These are phyloP conservation scores for Aspergillus nanangensis DNA, from an alignment of 495 filamentous ascomycete genomes.

Conservation along the genomic window DNA sequence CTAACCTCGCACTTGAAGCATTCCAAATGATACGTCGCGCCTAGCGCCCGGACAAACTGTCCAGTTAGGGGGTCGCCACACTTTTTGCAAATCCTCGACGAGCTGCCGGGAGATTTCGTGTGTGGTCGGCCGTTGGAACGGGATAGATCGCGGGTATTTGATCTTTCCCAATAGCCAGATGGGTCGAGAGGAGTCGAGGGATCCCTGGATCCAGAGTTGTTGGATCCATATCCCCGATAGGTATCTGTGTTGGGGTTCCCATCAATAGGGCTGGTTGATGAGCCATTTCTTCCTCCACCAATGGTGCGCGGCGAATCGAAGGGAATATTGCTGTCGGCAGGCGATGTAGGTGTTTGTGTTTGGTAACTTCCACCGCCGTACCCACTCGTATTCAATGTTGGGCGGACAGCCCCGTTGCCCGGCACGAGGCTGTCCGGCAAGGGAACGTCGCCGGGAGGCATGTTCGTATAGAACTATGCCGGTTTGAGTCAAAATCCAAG, in stretches of 20 bases:
- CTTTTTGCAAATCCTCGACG: slow-evolving; percentile 72
- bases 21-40: slow-evolving; percentile 91
- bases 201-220: slow-evolving; percentile 13
- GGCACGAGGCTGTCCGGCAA: slow-evolving; percentile 45
- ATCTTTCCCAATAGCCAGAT: slow-evolving; percentile 31
- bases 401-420: slow-evolving; percentile 40
- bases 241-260: slow-evolving; percentile 25
- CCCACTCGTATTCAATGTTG: slow-evolving; percentile 38
- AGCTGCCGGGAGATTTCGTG: slow-evolving; percentile 35
- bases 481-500: background rate
- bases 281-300: slow-evolving; percentile 26
- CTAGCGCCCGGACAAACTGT: slow-evolving; percentile 91
- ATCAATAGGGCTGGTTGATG: slow-evolving; percentile 18
- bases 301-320: slow-evolving; percentile 41
- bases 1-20: slow-evolving; percentile 96
- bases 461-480: slow-evolving; percentile 25
- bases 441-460: slow-evolving; percentile 42
- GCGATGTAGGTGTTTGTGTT: slow-evolving; percentile 42
- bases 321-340: slow-evolving; percentile 38
- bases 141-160: slow-evolving; percentile 37
- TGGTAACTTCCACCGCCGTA: slow-evolving; percentile 33
- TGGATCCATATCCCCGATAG: slow-evolving; percentile 30
- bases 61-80: slow-evolving; percentile 82
- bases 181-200: slow-evolving; percentile 27
- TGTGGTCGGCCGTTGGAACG: slow-evolving; percentile 40